Evolutionary conservation across 2,329 filamentous ascomycete species (phyloP).

Genomic region (Cladosporium cucumerinum): DNA sequence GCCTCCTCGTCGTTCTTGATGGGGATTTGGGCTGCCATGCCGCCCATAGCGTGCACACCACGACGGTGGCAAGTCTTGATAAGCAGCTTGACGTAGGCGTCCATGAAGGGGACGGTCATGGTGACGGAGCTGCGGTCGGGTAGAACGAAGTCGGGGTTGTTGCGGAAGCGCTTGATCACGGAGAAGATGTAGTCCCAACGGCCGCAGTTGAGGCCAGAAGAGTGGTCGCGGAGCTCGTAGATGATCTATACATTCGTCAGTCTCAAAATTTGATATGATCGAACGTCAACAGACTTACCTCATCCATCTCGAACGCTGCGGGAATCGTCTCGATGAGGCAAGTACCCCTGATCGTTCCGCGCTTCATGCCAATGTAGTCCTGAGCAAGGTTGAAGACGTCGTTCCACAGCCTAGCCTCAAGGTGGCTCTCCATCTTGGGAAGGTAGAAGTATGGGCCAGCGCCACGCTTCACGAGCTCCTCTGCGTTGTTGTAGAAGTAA

Average conservation of each 20-base stretch:
- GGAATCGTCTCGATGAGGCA: conserved; percentile 97
- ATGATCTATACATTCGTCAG: conserved; percentile 63
- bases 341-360: conserved; percentile 90
- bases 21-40: conserved; percentile 98
- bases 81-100: conserved; percentile 91
- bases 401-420: conserved; percentile 97
- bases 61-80: conserved; percentile 98
- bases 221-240: conserved; percentile 96
- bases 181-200: conserved; percentile 99
- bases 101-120: conserved; percentile 98
- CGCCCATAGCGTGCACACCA: conserved; percentile 97
- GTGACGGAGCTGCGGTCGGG: conserved; percentile 88
- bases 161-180: conserved; percentile 98
- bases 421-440: conserved; percentile 92
- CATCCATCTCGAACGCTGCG: conserved; percentile 98
- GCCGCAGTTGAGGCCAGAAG: conserved; percentile 93
- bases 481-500: conserved; percentile 98
- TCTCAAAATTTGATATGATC: not conserved
- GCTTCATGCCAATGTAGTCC: conserved; percentile 83
- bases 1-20: conserved; percentile 92
- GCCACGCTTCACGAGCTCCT: conserved; percentile 79
- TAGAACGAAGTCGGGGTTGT: conserved; percentile 88
- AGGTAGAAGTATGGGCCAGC: conserved; percentile 95
- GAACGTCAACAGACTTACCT: conserved; percentile 44
- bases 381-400: conserved; percentile 95